Base-by-base conservation (phyloP, 2,329 filamentous ascomycete genomes). In the Exutisphaerella laricina region DNA sequence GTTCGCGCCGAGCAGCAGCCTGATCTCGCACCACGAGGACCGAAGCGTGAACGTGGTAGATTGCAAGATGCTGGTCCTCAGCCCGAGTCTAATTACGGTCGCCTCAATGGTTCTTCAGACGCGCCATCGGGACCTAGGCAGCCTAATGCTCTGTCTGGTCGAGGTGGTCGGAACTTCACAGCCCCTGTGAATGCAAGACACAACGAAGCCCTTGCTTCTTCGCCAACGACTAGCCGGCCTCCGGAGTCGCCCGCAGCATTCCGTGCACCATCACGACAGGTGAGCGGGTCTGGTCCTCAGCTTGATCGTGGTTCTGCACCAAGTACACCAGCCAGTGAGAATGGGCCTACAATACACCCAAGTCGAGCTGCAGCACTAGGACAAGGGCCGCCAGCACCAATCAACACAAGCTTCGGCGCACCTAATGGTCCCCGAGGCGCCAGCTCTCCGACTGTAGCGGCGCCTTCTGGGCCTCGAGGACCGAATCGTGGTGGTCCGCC, bases 41-140 rank as follows among this genome's bases (percentile, higher is more conserved):
- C 77, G 66, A 77, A 51, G 60, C 66, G 71, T 59, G 72, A 71
- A 26, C 66, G 72, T 58, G 72, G 72, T 21, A 67, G 73, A 37
- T 58, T 73, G 9, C 57, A 70, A 38, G 70, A 72, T 16, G 54
- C 49, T 32, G 54, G 54, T 22, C 54, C 55, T 14, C 60, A 63
- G 12, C 63, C 67, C 40, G 71, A 75, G 41, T 67, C 70, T 8
- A 69, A 66, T 36, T 74, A 72, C 53, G 72, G 71, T 21, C 63
- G 72, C 26, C 58, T 74, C 13, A 75, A 74, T 47, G 61, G 61
- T 20, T 64, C 65, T n/a, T 53, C 61, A 14, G 71, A 79, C 14
- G 70, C 66, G 37, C 77, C 78, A 17, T 75, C 73, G 28, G 78
- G 77, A 1, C 78, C 77, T 39, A 67, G 73, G 44, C 66, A 66